phyloP scores from a whole-genome alignment of 2,329 filamentous ascomycete genomes.

The Tolypocladium tundrense region DNA sequence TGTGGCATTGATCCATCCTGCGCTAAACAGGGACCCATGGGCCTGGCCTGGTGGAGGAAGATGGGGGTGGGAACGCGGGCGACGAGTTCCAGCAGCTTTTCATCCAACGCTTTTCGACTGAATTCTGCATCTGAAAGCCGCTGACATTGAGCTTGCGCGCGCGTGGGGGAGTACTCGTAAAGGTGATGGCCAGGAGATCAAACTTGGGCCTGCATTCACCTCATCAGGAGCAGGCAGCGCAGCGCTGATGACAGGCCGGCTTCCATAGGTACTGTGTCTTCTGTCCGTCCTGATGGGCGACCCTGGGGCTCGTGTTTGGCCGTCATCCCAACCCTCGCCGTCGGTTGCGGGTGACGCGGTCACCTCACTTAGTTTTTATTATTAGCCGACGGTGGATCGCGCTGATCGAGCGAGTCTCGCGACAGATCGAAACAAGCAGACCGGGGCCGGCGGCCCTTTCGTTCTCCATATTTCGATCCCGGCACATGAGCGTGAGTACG shows the following conservation, averaged over 20 bases:
- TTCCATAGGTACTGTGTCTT: not conserved
- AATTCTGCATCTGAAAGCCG: not conserved
- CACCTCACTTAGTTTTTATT: not conserved
- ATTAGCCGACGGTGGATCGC: not conserved
- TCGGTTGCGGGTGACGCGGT: not conserved
- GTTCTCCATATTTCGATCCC: not conserved
- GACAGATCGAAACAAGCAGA: not conserved
- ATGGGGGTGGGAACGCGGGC: not conserved
- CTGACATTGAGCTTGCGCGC: not conserved
- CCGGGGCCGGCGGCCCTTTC: not conserved
- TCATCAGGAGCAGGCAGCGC: not conserved
- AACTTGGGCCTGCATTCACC: not conserved
- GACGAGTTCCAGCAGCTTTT: not conserved
- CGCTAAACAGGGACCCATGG: constrained; percentile 17
- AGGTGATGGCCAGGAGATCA: not conserved
- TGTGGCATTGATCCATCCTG: constrained; percentile 18
- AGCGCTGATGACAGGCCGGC: not conserved
- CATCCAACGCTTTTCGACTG: not conserved
- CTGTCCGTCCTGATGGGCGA: not conserved
- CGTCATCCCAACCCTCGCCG: not conserved
- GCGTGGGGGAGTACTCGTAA: not conserved
- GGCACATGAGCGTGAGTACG: too few species aligned
- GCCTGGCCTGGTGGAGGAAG: not conserved
- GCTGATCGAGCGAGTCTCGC: not conserved
- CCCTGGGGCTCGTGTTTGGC: not conserved